Base-by-base conservation (phyloP, 1,139 yeast species). In the Lizanozyma gosingica region DNA sequence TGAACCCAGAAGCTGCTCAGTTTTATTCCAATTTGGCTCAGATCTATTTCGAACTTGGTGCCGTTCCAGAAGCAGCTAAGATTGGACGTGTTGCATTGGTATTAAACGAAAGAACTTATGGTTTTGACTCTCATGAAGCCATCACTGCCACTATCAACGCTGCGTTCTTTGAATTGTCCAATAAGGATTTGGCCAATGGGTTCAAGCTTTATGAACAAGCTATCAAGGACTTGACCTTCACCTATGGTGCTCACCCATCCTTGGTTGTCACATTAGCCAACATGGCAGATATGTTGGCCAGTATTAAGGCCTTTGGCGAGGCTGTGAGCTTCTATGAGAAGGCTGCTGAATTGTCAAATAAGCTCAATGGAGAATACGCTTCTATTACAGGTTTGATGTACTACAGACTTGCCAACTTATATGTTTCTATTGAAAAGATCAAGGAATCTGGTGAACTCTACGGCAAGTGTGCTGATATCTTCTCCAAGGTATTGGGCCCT, bases 91-190 rank as follows among this genome's bases (percentile, higher is more conserved):
- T 78, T 57, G 80, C 96, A 2, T 73, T 80, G 46, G 67, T 78
- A 35, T 76, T 88, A 44, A 71, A 80, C 43, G 97, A 92, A 66
- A 78, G 97, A 62, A 73, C 82, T 16, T 61, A 71, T 40, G 98
- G 98, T 45, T 61, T 80, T 48, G 97, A 90, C 57, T 76, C 94
- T 4, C 76, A 75, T 53, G 94, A 87, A 50, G 75, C 92, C 22
- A 61, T 87, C 33, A 74, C 87, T 46, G 71, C 87, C 33, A 76
- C 83, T 56, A 71, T 81, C 53, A 87, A 86, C 60, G 65, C 88
- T 48, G 94, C 94, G 1, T 75, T 71, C 53, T 73, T 76, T 53
- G 97, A 88, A 58, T 67, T 79, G 36, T 64, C 76, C 14, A 75
- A 76, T 51, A 76, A 77, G 39, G 78, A 79, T 51, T 64, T 76